Evolutionary conservation across 306 rosid genomes (phyloP).

Genomic region (Dalbergia cultrata): DNA sequence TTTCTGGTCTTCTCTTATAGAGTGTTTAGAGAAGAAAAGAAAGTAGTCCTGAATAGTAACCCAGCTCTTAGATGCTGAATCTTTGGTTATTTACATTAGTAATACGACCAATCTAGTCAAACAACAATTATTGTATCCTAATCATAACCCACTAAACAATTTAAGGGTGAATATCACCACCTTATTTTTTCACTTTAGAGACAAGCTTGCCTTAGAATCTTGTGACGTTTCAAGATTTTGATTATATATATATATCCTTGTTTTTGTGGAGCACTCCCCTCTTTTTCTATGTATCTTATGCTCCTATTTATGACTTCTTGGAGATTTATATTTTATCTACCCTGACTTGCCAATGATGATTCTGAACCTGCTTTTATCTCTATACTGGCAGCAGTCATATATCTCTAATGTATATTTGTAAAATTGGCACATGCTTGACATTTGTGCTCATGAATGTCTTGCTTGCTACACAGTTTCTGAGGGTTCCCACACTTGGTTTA

Average conservation of each 20-base stretch:
- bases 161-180: background rate
- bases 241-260: background rate
- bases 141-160: background rate
- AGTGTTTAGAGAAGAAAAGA: slow-evolving; percentile 13
- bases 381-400: background rate
- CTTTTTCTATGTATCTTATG: background rate
- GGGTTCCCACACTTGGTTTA: slow-evolving; percentile 31
- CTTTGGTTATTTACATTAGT: slow-evolving; percentile 26
- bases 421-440: slow-evolving; percentile 6
- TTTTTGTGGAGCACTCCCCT: background rate
- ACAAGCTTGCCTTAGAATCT: background rate
- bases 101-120: slow-evolving; percentile 24
- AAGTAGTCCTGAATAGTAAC: slow-evolving; percentile 13
- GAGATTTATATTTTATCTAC: slow-evolving; percentile 20
- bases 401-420: slow-evolving; percentile 12
- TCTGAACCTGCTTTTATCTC: slow-evolving; percentile 15
- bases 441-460: slow-evolving; percentile 16
- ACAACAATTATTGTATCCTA: background rate
- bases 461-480: slow-evolving; percentile 19
- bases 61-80: background rate
- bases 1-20: slow-evolving; percentile 18
- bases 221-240: slow-evolving; percentile 19
- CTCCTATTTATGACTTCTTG: slow-evolving; percentile 26
- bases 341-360: slow-evolving; percentile 39
- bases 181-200: background rate